A percentile compares a stretch with the other conserved stretches of the same genome.
phyloP scores from a whole-genome alignment of 768 basidiomycete species.

The Gloeopeniophorella convolvens region DNA sequence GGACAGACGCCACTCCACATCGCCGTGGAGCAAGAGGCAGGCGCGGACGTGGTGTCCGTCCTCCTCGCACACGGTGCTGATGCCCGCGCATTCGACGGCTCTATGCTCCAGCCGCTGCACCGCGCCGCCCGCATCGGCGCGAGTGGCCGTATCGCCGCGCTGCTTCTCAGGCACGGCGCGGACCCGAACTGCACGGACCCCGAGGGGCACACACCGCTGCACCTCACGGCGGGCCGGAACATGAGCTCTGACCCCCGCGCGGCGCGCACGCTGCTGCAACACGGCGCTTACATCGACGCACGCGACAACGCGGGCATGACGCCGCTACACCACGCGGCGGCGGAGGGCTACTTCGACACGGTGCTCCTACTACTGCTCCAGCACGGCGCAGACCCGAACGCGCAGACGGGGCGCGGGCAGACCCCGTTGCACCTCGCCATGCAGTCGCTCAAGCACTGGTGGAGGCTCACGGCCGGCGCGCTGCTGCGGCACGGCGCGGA shows the following conservation, averaged over 20 bases:
- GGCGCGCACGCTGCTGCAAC: neutral
- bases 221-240: neutral
- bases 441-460: neutral
- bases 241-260: neutral
- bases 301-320: slow-evolving; percentile 3
- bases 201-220: neutral
- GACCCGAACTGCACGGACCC: neutral
- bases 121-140: neutral
- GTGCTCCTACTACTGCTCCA: neutral
- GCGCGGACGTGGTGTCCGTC: neutral
- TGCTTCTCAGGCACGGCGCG: neutral
- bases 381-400: neutral
- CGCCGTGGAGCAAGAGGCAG: neutral
- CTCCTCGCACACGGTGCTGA: neutral
- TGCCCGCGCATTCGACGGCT: neutral
- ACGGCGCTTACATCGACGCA: neutral
- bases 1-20: neutral
- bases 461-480: neutral
- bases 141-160: neutral
- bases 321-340: neutral
- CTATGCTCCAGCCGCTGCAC: neutral
- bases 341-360: neutral
- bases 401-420: neutral
- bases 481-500: slow-evolving; percentile 2
- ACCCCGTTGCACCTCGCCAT: neutral